These are phyloP conservation scores for Viridothelium virens DNA, from an alignment of 495 filamentous ascomycete genomes.

Conservation along the genomic window DNA sequence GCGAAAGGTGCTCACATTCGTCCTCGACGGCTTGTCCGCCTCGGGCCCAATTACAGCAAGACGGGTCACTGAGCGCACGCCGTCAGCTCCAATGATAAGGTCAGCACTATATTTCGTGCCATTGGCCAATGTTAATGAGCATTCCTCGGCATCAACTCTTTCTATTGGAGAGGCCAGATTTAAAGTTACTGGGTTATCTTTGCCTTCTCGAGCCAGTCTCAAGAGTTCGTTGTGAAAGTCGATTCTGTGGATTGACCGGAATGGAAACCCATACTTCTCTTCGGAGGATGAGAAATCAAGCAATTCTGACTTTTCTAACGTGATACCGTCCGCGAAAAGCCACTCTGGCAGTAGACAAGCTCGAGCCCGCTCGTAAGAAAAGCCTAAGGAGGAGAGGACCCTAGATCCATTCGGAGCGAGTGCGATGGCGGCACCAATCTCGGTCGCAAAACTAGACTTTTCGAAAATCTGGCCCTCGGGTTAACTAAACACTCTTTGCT, in stretches of 20 bases:
- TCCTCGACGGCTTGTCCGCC: not conserved
- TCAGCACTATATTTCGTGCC: constrained; percentile 15
- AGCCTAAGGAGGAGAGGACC: constrained; percentile 13
- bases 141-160: constrained; percentile 12
- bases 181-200: not conserved
- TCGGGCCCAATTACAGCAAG: not conserved
- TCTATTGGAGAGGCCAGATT: constrained; percentile 5
- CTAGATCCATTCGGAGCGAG: constrained; percentile 23
- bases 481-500: not conserved
- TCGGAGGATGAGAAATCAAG: not conserved
- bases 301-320: not conserved
- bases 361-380: constrained; percentile 4
- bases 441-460: constrained; percentile 17
- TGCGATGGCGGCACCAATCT: constrained; percentile 21
- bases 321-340: not conserved
- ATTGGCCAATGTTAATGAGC: constrained; percentile 15
- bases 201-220: not conserved
- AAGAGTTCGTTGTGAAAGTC: constrained; percentile 1
- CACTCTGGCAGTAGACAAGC: not conserved
- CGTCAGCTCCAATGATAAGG: constrained; percentile 18
- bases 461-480: constrained; percentile 16
- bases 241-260: not conserved
- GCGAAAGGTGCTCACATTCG: not conserved
- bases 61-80: constrained; percentile 8
- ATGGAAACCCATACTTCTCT: not conserved